These are phyloP conservation scores for Rhodosporidiobolus odoratus DNA, from an alignment of 768 basidiomycete genomes.

Conservation along the genomic window DNA sequence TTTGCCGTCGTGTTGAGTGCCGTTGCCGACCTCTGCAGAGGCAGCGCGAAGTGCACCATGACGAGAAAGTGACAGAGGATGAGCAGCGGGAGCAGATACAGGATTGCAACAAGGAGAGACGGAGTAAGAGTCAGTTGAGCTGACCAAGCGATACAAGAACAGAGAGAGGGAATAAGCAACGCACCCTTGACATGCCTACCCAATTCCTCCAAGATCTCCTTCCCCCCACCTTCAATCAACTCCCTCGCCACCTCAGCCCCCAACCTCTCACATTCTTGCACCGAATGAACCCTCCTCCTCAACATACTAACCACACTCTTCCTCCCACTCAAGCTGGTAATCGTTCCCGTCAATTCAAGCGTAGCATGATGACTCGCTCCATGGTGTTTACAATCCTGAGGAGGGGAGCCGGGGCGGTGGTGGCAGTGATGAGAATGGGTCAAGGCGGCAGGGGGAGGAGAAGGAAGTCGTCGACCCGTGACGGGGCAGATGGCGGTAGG, in stretches of 20 bases:
- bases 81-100: too few relatives aligned
- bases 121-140: too few relatives aligned
- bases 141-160: neutral
- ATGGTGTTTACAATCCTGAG: neutral
- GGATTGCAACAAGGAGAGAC: too few relatives aligned
- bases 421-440: slow-evolving; percentile 1
- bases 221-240: slow-evolving; percentile 67
- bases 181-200: slow-evolving; percentile 47
- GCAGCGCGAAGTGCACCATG: too few relatives aligned
- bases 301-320: slow-evolving; percentile 65
- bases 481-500: slow-evolving; percentile 13
- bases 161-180: neutral
- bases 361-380: slow-evolving; percentile 36
- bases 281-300: slow-evolving; percentile 53
- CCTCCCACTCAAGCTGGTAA: slow-evolving; percentile 73
- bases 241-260: slow-evolving; percentile 63
- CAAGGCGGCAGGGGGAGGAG: neutral
- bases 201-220: slow-evolving; percentile 75
- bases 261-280: slow-evolving; percentile 61
- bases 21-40: slow-evolving; percentile 5
- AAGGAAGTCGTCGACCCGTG: slow-evolving; percentile 12
- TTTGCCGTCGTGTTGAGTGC: neutral
- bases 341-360: slow-evolving; percentile 69
- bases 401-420: slow-evolving; percentile 10
- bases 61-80: too few relatives aligned